Percentiles rank a stretch among this genome's conserved stretches.
phyloP scores from a whole-genome alignment of 2,329 filamentous ascomycete species.

The Didymella pomorum region DNA sequence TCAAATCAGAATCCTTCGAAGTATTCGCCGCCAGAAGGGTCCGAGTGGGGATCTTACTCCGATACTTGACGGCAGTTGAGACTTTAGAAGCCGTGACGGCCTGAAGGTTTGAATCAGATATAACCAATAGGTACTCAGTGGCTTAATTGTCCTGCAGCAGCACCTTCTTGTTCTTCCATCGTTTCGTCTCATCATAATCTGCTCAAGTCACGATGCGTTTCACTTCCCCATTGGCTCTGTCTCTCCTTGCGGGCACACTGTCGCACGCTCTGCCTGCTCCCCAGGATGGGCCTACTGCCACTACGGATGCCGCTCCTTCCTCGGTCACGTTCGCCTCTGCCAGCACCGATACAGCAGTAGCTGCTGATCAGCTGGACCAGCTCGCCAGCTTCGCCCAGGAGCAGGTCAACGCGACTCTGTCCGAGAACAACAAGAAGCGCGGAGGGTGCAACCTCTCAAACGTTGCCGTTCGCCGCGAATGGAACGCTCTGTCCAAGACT shows the following conservation, averaged over 20 bases:
- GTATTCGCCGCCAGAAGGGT: conserved; percentile 6
- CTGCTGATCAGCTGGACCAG: conserved; percentile 36
- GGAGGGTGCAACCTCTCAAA: conserved; percentile 36
- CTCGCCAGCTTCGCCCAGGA: conserved; percentile 33
- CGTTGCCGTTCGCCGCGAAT: conserved; percentile 40
- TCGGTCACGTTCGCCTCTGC: conserved; percentile 27
- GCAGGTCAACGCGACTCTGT: conserved; percentile 28
- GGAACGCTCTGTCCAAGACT: conserved; percentile 32
- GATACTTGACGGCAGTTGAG: conserved; percentile 9
- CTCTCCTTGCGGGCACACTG: conserved; percentile 35
- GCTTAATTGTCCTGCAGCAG: conserved; percentile 5
- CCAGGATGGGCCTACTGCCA: conserved; percentile 23
- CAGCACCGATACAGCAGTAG: conserved; percentile 32
- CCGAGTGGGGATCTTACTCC: not conserved
- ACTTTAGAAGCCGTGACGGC: not conserved
- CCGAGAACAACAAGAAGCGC: conserved; percentile 30
- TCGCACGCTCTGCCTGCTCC: conserved; percentile 37
- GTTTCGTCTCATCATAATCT: conserved; percentile 5
- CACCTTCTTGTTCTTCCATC: conserved; percentile 4
- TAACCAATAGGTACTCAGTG: conserved; percentile 4
- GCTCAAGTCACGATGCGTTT: conserved; percentile 36
- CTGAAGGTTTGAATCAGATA: not conserved
- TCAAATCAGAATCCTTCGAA: conserved; percentile 8
- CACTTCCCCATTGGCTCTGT: conserved; percentile 32
- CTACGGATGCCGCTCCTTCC: conserved; percentile 11